These are phyloP conservation scores for Ogataea dorogensis DNA, from an alignment of 805 yeast genomes.

Conservation along the genomic window DNA sequence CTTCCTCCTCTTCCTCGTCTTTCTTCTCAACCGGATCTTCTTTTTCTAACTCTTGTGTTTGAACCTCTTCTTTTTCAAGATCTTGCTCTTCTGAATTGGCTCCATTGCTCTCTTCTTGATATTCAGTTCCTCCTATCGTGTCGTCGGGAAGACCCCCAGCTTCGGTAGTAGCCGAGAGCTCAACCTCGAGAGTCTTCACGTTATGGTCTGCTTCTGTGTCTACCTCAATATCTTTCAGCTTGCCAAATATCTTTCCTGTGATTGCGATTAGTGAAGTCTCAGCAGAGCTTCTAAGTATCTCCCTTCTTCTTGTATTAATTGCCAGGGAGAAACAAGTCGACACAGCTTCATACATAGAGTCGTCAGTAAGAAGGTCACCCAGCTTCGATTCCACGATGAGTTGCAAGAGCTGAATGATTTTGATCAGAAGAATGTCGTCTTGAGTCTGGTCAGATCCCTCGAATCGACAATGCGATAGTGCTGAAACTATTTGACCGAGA, in stretches of 20 bases:
- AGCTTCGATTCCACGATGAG: slow-evolving; percentile 60
- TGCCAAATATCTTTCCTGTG: slow-evolving; percentile 64
- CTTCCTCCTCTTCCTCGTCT: slow-evolving; percentile 8
- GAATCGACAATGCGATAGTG: slow-evolving; percentile 91
- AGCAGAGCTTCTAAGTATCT: slow-evolving; percentile 83
- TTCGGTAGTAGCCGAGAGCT: slow-evolving; percentile 25
- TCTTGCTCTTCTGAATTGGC: slow-evolving; percentile 2
- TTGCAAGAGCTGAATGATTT: slow-evolving; percentile 76
- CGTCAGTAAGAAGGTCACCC: slow-evolving; percentile 70
- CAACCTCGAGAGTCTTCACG: slow-evolving; percentile 28
- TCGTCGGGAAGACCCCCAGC: slow-evolving; percentile 50
- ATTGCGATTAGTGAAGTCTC: slow-evolving; percentile 75
- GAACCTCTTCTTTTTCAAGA: slow-evolving; percentile 3
- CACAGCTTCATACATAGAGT: slow-evolving; percentile 80
- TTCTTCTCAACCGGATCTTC: slow-evolving; percentile 4
- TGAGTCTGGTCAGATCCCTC: slow-evolving; percentile 91
- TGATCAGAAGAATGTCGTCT: slow-evolving; percentile 87
- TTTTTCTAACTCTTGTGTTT: slow-evolving; percentile 1
- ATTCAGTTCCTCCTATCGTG: slow-evolving; percentile 49
- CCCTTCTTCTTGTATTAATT: slow-evolving; percentile 88
- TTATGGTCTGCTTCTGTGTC: slow-evolving; percentile 31
- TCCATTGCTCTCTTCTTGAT: slow-evolving; percentile 3
- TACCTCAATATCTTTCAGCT: slow-evolving; percentile 51
- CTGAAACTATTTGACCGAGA: slow-evolving; percentile 62
- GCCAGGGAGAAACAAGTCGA: slow-evolving; percentile 92